Percentiles rank a stretch among this genome's conserved stretches.
Conservation (phyloP, 805 yeast species). For the Pichia nanzhaoensis region DNA sequence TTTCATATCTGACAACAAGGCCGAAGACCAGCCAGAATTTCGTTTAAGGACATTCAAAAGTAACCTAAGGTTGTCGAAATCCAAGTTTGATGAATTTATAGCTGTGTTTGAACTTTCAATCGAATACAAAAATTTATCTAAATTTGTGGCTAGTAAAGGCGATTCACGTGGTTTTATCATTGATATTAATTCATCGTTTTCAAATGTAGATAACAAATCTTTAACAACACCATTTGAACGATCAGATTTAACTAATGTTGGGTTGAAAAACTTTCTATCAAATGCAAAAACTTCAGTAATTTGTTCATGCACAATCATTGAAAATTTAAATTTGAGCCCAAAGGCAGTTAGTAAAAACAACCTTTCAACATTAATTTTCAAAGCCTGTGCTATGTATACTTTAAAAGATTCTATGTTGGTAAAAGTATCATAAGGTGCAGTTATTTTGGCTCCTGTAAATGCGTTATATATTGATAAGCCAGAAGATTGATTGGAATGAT, state of each 20-base stretch:
- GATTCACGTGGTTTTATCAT: slow-evolving; percentile 31
- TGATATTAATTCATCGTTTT: slow-evolving; percentile 21
- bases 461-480: slow-evolving; percentile 34
- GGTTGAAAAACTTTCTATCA: slow-evolving; percentile 51
- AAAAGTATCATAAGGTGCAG: slow-evolving; percentile 34
- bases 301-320: slow-evolving; percentile 41
- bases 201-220: slow-evolving; percentile 22
- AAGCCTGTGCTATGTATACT: slow-evolving; percentile 34
- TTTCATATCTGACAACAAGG: slow-evolving; percentile 30
- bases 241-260: slow-evolving; percentile 15
- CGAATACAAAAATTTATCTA: neutral
- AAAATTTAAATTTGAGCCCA: slow-evolving; percentile 54
- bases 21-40: slow-evolving; percentile 34
- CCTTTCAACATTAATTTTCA: slow-evolving; percentile 36
- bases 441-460: slow-evolving; percentile 35
- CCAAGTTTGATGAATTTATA: slow-evolving; percentile 26
- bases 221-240: slow-evolving; percentile 13
- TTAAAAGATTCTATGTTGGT: slow-evolving; percentile 37
- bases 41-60: slow-evolving; percentile 34
- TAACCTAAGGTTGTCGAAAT: slow-evolving; percentile 31
- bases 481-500: slow-evolving; percentile 17
- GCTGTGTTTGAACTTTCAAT: slow-evolving; percentile 2
- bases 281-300: slow-evolving; percentile 52
- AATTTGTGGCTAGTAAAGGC: slow-evolving; percentile 17
- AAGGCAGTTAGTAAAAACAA: slow-evolving; percentile 54